Evolutionary conservation across 1,284 basidiomycete genomes (phyloP).

Genomic region (Ustilago crameri): DNA sequence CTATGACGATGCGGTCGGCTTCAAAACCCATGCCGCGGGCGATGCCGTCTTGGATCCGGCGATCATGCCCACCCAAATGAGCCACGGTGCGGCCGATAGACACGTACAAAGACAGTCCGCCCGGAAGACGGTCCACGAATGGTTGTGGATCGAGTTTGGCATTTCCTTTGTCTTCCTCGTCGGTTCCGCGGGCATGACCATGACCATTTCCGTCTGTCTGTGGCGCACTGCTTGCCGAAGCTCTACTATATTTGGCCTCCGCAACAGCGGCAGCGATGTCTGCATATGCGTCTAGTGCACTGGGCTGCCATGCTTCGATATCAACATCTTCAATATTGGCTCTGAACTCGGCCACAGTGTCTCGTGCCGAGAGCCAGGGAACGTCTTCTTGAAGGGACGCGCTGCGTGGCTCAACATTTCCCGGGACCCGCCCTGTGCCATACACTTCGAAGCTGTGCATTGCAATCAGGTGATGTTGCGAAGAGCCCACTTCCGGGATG

Average conservation of each 20-base stretch:
- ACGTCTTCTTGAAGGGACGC: constrained; percentile 19
- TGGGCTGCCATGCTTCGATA: constrained; percentile 56
- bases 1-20: constrained; percentile 49
- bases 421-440: constrained; percentile 33
- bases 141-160: constrained; percentile 3
- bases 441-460: constrained; percentile 48
- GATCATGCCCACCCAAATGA: constrained; percentile 55
- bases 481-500: constrained; percentile 16
- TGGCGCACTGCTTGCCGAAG: not conserved
- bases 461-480: constrained; percentile 51
- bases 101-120: constrained; percentile 43
- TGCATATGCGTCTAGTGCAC: constrained; percentile 39
- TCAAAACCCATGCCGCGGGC: constrained; percentile 59
- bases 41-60: constrained; percentile 43
- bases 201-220: not conserved
- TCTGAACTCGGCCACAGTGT: constrained; percentile 40
- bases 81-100: constrained; percentile 54
- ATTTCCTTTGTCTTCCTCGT: not conserved
- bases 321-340: constrained; percentile 56
- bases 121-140: constrained; percentile 50
- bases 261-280: constrained; percentile 21
- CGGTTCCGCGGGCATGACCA: not conserved
- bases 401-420: constrained; percentile 27
- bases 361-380: constrained; percentile 21
- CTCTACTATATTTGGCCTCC: constrained; percentile 2